A percentile compares a stretch with the other conserved stretches of the same genome.
Evolutionary conservation across 805 yeast genomes (phyloP).

Genomic region (Brettanomyces custersianus): DNA sequence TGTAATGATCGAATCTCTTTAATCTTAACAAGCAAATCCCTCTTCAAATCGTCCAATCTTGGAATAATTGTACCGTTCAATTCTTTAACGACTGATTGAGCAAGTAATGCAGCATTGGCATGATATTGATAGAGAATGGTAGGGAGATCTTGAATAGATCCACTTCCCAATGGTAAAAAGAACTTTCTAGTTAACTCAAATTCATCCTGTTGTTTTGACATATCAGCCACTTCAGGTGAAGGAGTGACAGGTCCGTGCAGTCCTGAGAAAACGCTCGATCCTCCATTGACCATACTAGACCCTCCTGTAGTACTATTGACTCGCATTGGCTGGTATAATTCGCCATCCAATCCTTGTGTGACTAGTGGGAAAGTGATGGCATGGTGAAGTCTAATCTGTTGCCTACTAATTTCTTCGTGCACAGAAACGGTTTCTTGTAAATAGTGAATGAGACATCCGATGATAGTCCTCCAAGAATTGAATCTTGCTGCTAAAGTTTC

Average conservation of each 20-base stretch:
- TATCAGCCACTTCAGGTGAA: conserved; percentile 10
- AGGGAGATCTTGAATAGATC: conserved; percentile 79
- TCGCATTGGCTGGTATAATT: conserved; percentile 28
- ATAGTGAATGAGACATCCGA: conserved; percentile 66
- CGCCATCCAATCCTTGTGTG: conserved; percentile 33
- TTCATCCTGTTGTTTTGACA: conserved; percentile 22
- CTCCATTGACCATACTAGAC: conserved; percentile 3
- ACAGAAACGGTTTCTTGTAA: conserved; percentile 73
- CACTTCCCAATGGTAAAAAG: conserved; percentile 71
- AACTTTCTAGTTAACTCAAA: conserved; percentile 32
- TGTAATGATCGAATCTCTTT: conserved; percentile 77
- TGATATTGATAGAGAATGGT: conserved; percentile 48
- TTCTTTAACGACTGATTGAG: conserved; percentile 51
- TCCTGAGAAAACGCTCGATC: conserved; percentile 8
- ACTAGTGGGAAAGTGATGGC: conserved; percentile 54
- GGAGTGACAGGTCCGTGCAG: conserved; percentile 5
- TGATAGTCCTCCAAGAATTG: conserved; percentile 76
- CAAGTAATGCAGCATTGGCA: conserved; percentile 47
- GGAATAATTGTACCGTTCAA: conserved; percentile 55
- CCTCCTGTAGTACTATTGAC: conserved; percentile 11
- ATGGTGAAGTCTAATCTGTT: conserved; percentile 71
- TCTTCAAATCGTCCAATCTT: conserved; percentile 55
- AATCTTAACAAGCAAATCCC: conserved; percentile 75
- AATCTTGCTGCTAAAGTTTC: conserved; percentile 79
- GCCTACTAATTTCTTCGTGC: conserved; percentile 83